A percentile compares a stretch with the other conserved stretches of the same genome.
phyloP scores from a whole-genome alignment of 371 early-diverging fungal species.

The Neoconidiobolus thromboides region DNA sequence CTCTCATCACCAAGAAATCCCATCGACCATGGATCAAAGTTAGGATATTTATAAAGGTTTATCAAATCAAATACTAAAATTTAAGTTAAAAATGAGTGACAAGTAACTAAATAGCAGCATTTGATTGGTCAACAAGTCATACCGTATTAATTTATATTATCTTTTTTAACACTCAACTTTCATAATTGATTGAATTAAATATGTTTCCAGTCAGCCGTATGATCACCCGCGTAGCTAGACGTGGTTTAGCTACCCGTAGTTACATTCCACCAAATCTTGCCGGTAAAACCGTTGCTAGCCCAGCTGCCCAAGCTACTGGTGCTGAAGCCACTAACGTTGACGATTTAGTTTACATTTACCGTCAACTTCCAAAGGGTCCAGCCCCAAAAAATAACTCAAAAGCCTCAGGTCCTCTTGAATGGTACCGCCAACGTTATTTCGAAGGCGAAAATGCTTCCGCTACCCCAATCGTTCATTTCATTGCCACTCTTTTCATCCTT shows the following conservation, averaged over 20 bases:
- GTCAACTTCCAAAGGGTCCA: conserved; percentile 6
- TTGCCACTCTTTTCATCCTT: conserved; percentile 20
- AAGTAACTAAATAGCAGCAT: too few relatives aligned
- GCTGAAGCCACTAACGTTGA: conserved; percentile 12
- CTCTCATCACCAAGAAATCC: too few relatives aligned
- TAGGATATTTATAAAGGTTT: too few relatives aligned
- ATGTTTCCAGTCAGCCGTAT: background rate
- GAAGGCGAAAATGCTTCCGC: conserved; percentile 31
- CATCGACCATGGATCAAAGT: too few relatives aligned
- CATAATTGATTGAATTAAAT: background rate
- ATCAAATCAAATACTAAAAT: too few relatives aligned
- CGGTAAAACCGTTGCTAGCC: conserved; percentile 15
- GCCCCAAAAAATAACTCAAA: background rate
- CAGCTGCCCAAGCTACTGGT: conserved; percentile 16
- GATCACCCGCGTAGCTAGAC: conserved; percentile 10
- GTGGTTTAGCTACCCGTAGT: conserved; percentile 29
- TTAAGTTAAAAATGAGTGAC: too few relatives aligned
- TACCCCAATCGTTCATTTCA: conserved; percentile 27
- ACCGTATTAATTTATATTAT: too few relatives aligned
- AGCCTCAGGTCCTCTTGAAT: background rate
- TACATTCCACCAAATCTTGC: conserved; percentile 32
- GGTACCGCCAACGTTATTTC: conserved; percentile 31
- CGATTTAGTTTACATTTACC: conserved; percentile 25
- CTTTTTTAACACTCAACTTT: background rate
- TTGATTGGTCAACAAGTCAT: too few relatives aligned